Evolutionary conservation across 495 filamentous ascomycete species (phyloP).

Genomic region (Neurospora sp.): DNA sequence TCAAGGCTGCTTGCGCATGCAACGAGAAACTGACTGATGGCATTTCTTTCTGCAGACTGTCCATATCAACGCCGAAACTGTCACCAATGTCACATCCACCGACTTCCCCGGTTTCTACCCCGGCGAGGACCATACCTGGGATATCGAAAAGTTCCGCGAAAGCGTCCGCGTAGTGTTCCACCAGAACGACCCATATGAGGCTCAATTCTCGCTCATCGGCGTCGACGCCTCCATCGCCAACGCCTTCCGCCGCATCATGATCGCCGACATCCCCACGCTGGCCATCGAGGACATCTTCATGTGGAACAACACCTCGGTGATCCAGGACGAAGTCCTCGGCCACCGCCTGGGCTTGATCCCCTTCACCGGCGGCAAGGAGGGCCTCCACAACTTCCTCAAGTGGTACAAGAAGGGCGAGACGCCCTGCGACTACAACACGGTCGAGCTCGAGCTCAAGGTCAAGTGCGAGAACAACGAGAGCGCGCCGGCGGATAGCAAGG

Average conservation of each 20-base stretch:
- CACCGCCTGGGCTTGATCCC: constrained; percentile 85
- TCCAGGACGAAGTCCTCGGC: constrained; percentile 93
- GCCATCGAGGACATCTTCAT: constrained; percentile 90
- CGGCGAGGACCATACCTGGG: constrained; percentile 83
- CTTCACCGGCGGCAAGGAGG: constrained; percentile 63
- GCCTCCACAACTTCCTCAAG: constrained; percentile 61
- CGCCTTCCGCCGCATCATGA: constrained; percentile 92
- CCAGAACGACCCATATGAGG: constrained; percentile 60
- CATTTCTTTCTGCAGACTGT: constrained; percentile 50
- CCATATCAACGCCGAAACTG: constrained; percentile 74
- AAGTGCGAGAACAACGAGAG: constrained; percentile 67
- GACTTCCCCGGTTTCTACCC: constrained; percentile 88
- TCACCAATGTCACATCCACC: constrained; percentile 76
- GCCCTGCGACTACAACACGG: constrained; percentile 69
- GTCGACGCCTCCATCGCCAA: constrained; percentile 90
- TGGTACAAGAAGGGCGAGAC: constrained; percentile 50
- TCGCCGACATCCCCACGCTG: constrained; percentile 87
- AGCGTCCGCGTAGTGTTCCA: constrained; percentile 71
- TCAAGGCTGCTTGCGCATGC: background rate
- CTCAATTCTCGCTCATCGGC: constrained; percentile 83
- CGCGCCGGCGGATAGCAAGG: constrained; percentile 57
- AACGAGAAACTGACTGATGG: background rate
- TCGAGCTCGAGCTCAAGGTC: constrained; percentile 59
- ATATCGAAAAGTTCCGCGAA: constrained; percentile 59
- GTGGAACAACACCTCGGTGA: constrained; percentile 89